These are phyloP conservation scores for Begonia peltatifolia DNA, from an alignment of 306 rosid species.

Conservation along the genomic window DNA sequence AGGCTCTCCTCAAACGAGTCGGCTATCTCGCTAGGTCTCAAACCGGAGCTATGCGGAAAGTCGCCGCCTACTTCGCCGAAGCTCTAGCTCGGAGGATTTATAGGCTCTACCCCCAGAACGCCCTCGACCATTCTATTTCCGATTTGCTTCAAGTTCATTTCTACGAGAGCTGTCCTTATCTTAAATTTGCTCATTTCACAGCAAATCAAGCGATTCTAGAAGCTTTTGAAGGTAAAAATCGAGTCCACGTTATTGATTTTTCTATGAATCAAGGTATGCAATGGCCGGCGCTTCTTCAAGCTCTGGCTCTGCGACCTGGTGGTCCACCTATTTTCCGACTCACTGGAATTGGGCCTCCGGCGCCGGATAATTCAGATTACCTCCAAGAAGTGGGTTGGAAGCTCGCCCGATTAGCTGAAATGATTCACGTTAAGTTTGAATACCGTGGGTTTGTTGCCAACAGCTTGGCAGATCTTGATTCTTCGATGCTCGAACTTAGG, in stretches of 20 bases:
- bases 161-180: conserved; percentile 80
- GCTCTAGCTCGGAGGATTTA: conserved; percentile 66
- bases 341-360: conserved; percentile 88
- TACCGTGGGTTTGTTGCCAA: conserved; percentile 76
- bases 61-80: conserved; percentile 79
- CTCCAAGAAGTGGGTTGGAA: conserved; percentile 90
- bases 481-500: conserved; percentile 73
- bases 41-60: conserved; percentile 85
- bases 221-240: conserved; percentile 57
- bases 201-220: conserved; percentile 87
- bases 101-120: conserved; percentile 28
- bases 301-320: conserved; percentile 63
- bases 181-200: conserved; percentile 88
- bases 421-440: conserved; percentile 58
- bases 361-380: conserved; percentile 66
- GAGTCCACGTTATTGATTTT: conserved; percentile 84
- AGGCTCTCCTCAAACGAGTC: conserved; percentile 71
- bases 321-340: conserved; percentile 78
- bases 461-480: conserved; percentile 75
- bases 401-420: conserved; percentile 70
- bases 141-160: conserved; percentile 72
- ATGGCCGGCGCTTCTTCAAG: conserved; percentile 96
- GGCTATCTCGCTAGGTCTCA: conserved; percentile 55
- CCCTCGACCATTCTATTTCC: conserved; percentile 36
- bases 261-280: conserved; percentile 94